Evolutionary conservation across 2,329 filamentous ascomycete species (phyloP), one percentile per base, ranked within the genome.

Genomic region (Huntiella moniliformis): DNA sequence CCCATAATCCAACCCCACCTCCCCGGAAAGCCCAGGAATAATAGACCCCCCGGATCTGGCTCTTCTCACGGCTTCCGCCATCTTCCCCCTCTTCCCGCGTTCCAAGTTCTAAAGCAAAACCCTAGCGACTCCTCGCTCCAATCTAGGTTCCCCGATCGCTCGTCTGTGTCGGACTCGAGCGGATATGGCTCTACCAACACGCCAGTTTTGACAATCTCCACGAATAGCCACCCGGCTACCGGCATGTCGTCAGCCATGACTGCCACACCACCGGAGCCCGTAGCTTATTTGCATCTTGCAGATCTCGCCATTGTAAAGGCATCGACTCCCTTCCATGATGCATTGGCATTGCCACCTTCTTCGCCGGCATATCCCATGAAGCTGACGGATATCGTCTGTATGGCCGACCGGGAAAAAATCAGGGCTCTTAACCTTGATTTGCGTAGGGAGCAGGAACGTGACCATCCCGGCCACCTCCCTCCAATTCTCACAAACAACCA

Each of bases 391-490:
- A 56, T 77, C n/a, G 62, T 77, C 5, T 59, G 61, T 33, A 55
- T 63, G 1, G 58, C 58, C 28, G 75, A 79, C 39, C 64, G 67
- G 10, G 68, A 73, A 1, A 73, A 67, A 50, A 60, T 76, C 4
- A 54, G 61, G 36, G 60, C 59, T 6, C 58, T 77, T 38, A 69
- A 72, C 52, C 63, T 63, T 41, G 63, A 65, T 43, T 62, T 80
- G 40, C 66, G 73, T 44, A 67, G 70, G 12, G 74, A 79, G 52
- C 73, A 74, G 50, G 61, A 64, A 31, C 63, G 66, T 52, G 72
- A 66, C 46, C 72, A 76, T 28, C 74, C 74, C 13, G 74, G 73
- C 39, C 78, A 79, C 55, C 62, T 79, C 15, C 74, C 75, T 3
- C 75, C 75, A 1, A 78, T 79, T n/a, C 67, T 73, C 50, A 66